Percentiles rank a stretch among this genome's conserved stretches.
Conservation (phyloP, 140 eudicot species). For the Oenanthe javanica region DNA sequence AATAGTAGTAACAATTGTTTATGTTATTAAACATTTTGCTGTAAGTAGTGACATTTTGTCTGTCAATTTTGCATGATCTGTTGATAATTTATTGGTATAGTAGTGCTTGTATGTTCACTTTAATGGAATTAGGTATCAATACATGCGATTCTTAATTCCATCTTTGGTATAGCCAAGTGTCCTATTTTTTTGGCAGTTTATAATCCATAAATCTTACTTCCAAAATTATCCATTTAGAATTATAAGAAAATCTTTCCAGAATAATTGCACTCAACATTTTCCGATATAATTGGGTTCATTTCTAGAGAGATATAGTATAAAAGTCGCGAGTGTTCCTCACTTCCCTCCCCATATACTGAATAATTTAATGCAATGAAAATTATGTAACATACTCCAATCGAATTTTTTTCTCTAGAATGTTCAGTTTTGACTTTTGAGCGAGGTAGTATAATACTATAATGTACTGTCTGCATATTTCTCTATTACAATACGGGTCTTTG, state of each 20-base stretch:
- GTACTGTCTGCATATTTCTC: conserved; percentile 60
- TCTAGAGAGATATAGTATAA: neutral
- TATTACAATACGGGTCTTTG: conserved; percentile 82
- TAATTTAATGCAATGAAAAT: neutral
- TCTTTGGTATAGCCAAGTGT: neutral
- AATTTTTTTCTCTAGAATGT: too few relatives aligned
- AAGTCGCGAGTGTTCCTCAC: neutral
- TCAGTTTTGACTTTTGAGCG: conserved; percentile 32
- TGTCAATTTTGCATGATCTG: neutral
- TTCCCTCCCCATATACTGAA: neutral
- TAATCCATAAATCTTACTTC: neutral
- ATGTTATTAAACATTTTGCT: neutral
- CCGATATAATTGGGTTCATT: neutral
- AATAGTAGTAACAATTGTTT: neutral
- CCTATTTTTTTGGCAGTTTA: neutral
- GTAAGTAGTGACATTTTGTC: neutral
- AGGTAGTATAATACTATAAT: conserved; percentile 30
- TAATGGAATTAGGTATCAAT: neutral
- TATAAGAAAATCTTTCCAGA: neutral
- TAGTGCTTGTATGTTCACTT: too few relatives aligned
- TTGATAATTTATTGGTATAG: neutral
- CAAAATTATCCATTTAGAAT: neutral
- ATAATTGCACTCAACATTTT: neutral
- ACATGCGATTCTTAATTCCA: neutral
- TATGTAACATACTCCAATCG: neutral